Conservation (phyloP, 345 rosid species). For the Tarenaya hassleriana region DNA sequence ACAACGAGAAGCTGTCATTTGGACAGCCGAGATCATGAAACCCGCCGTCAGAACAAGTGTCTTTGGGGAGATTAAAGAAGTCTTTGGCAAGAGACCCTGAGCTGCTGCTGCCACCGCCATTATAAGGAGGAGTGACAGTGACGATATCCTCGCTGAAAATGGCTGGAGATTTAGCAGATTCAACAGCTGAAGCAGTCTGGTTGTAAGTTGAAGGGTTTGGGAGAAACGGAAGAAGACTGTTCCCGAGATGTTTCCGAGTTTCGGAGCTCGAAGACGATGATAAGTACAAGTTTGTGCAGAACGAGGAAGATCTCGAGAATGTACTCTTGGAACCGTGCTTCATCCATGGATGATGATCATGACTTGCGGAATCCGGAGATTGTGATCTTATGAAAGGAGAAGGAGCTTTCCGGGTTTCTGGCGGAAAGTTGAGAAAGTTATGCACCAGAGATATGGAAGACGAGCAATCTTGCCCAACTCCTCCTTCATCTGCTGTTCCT, state of each 20-base stretch:
- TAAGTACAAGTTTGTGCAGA: constrained; percentile 67
- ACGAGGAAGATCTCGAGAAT: constrained; percentile 65
- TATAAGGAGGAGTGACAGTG: constrained; percentile 34
- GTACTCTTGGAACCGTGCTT: constrained; percentile 33
- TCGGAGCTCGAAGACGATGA: constrained; percentile 77
- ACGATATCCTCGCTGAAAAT: constrained; percentile 43
- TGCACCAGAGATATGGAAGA: constrained; percentile 25
- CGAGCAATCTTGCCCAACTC: constrained; percentile 29
- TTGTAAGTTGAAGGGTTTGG: constrained; percentile 53
- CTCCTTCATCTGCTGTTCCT: constrained; percentile 27
- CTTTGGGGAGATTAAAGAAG: constrained; percentile 45
- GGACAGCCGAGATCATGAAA: constrained; percentile 43
- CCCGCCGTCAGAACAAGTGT: constrained; percentile 41
- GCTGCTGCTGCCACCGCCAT: constrained; percentile 38
- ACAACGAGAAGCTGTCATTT: constrained; percentile 36
- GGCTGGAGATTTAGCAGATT: constrained; percentile 48
- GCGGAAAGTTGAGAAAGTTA: constrained; percentile 29
- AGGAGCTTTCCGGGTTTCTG: constrained; percentile 36
- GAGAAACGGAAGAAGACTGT: constrained; percentile 70
- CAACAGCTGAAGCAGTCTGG: constrained; percentile 47
- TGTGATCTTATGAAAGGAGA: constrained; percentile 38
- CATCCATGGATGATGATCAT: constrained; percentile 40
- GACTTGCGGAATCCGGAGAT: constrained; percentile 35
- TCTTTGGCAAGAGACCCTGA: constrained; percentile 49
- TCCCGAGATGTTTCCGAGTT: constrained; percentile 48